Percentiles rank a stretch among this genome's conserved stretches.
Evolutionary conservation across 805 yeast species (phyloP).

Genomic region (Gaillardinia entomophila): DNA sequence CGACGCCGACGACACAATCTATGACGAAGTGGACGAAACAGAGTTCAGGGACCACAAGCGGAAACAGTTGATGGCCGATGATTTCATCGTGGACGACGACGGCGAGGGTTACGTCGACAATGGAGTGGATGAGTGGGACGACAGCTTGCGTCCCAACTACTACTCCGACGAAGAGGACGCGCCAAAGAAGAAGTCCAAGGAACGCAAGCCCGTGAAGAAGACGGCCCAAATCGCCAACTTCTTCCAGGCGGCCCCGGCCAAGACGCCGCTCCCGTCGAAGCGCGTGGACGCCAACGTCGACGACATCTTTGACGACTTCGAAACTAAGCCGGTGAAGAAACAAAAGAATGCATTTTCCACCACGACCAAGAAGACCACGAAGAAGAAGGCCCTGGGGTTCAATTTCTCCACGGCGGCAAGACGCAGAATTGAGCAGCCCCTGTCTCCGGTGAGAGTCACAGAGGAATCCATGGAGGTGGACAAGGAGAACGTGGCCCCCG

Average conservation of each 20-base stretch:
- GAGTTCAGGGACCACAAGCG: constrained; percentile 72
- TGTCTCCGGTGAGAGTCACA: constrained; percentile 30
- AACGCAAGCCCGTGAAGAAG: constrained; percentile 31
- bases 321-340: constrained; percentile 12
- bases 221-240: constrained; percentile 48
- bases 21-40: constrained; percentile 84
- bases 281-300: constrained; percentile 51
- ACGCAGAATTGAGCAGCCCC: constrained; percentile 20
- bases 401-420: constrained; percentile 19
- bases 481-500: constrained; percentile 10
- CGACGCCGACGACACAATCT: constrained; percentile 51
- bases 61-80: constrained; percentile 78
- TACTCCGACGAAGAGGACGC: constrained; percentile 45
- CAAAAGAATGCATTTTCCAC: constrained; percentile 13
- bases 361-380: constrained; percentile 13
- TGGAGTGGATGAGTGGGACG: constrained; percentile 89
- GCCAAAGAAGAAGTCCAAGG: constrained; percentile 16
- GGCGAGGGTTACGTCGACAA: constrained; percentile 93
- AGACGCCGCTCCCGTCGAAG: constrained; percentile 31
- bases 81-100: constrained; percentile 89
- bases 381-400: constrained; percentile 14
- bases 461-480: constrained; percentile 6
- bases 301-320: constrained; percentile 19
- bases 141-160: constrained; percentile 41
- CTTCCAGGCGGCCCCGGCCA: constrained; percentile 37